Percentiles rank a stretch among this genome's conserved stretches.
These are phyloP conservation scores for Vachellia collinsii DNA, from an alignment of 306 rosid genomes.

Conservation along the genomic window DNA sequence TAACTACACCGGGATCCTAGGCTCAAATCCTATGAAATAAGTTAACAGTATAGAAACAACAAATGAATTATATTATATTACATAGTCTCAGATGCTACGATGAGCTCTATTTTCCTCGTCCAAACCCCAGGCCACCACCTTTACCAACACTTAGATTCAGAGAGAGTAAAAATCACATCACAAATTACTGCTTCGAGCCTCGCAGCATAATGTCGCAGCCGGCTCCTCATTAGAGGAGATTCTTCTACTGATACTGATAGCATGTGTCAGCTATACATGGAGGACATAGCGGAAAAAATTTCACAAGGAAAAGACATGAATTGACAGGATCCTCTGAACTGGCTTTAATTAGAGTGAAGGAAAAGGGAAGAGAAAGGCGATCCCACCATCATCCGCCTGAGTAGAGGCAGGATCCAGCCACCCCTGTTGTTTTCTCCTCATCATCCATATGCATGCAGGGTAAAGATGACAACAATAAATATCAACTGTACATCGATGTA, in stretches of 20 bases:
- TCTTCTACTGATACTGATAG: neutral
- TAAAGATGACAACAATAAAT: constrained; percentile 26
- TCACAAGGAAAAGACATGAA: neutral
- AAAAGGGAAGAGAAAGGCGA: neutral
- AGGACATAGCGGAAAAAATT: neutral
- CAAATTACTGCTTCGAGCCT: constrained; percentile 18
- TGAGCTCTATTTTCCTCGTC: constrained; percentile 17
- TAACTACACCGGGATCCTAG: constrained; percentile 2
- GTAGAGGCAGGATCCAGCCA: neutral
- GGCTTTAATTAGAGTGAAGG: neutral
- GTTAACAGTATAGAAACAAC: constrained; percentile 12
- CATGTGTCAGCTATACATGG: constrained; percentile 6
- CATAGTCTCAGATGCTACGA: constrained; percentile 15
- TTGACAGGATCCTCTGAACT: neutral
- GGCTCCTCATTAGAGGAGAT: constrained; percentile 13
- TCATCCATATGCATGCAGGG: neutral
- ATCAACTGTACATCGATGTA: constrained; percentile 47
- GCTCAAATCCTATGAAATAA: neutral
- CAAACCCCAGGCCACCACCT: neutral
- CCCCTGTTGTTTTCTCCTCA: neutral
- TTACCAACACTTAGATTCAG: neutral
- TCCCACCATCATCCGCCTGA: neutral
- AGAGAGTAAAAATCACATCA: neutral
- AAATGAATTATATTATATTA: constrained; percentile 2
- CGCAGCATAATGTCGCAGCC: neutral